Conservation (phyloP, 352 stramenopile genomes). For the Phytophthora vignae region DNA sequence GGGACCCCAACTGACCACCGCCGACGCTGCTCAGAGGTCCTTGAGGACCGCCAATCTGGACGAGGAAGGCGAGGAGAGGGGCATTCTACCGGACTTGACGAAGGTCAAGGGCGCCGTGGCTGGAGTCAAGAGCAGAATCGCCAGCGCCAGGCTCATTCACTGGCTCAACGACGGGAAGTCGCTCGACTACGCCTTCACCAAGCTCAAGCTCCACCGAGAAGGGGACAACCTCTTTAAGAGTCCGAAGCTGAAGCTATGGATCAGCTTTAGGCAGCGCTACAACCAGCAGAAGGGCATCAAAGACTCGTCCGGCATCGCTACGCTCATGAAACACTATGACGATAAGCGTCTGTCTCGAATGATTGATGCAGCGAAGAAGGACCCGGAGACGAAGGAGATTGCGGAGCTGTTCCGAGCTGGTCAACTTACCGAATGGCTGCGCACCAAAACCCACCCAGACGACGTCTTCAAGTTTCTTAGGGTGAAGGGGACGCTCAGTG, state of each 20-base stretch:
- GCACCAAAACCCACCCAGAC: background rate
- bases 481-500: background rate
- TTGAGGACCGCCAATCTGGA: background rate
- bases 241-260: background rate
- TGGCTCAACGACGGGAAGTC: background rate
- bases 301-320: background rate
- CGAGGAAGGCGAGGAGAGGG: background rate
- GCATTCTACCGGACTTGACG: background rate
- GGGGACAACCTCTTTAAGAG: conserved; percentile 1
- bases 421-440: background rate
- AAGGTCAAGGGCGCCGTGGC: background rate
- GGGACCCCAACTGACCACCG: background rate
- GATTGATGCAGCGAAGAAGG: conserved; percentile 5
- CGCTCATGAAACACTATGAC: background rate
- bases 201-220: conserved; percentile 1
- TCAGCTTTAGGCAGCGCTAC: conserved; percentile 1
- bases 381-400: background rate
- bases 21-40: background rate
- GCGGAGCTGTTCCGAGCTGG: background rate
- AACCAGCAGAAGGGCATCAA: background rate
- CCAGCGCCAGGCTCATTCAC: background rate
- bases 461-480: background rate
- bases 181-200: conserved; percentile 8
- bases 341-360: background rate
- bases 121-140: background rate